Conservation (phyloP, 225 moss, liverwort and hornwort genomes). For the Pseudoscleropodium purum region DNA sequence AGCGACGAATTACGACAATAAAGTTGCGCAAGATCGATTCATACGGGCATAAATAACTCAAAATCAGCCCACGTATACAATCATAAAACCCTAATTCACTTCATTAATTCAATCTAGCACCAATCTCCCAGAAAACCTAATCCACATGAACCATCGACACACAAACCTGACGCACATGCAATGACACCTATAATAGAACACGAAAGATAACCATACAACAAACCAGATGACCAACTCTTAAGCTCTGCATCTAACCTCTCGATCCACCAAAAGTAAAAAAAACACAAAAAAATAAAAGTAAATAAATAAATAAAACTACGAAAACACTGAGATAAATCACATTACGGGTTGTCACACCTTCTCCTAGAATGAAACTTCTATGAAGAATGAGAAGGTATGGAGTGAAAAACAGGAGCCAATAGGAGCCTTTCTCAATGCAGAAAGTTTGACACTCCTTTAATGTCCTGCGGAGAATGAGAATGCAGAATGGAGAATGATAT, state of each 20-base stretch:
- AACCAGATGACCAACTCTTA: background rate
- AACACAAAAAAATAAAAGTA: background rate
- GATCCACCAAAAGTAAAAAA: background rate
- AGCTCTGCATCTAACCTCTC: background rate
- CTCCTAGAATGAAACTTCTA: background rate
- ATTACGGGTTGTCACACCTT: background rate
- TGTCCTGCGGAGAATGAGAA: background rate
- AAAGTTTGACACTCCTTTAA: background rate
- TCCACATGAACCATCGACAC: background rate
- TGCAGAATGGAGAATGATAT: background rate
- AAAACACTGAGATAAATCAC: background rate
- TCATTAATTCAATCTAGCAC: background rate
- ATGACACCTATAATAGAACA: background rate
- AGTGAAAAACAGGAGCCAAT: background rate
- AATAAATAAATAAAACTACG: background rate
- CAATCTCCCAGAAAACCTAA: background rate
- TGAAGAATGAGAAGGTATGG: background rate
- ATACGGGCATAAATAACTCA: background rate
- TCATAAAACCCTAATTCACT: conserved; percentile 4
- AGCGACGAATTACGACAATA: background rate
- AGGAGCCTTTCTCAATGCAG: background rate
- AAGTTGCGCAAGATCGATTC: background rate
- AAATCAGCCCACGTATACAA: background rate
- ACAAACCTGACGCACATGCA: background rate
- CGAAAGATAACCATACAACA: background rate